Percentiles rank a stretch among this genome's conserved stretches.
phyloP scores from a whole-genome alignment of 2,329 filamentous ascomycete species.

The Fusarium ramigenum region DNA sequence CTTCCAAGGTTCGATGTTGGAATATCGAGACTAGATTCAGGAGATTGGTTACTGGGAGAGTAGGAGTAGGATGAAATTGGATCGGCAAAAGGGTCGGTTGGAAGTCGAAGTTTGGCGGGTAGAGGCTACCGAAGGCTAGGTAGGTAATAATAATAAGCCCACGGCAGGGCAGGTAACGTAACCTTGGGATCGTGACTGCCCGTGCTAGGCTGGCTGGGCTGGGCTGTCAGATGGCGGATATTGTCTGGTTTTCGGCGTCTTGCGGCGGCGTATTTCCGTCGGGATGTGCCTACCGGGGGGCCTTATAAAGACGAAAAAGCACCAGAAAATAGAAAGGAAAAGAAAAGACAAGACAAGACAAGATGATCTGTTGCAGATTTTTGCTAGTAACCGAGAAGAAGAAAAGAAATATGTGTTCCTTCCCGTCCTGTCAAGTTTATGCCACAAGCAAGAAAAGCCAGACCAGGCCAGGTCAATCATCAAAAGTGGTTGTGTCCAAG shows the following conservation, averaged over 20 bases:
- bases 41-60: not conserved
- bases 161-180: not conserved
- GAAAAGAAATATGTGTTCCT: not conserved
- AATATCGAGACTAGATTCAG: not conserved
- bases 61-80: not conserved
- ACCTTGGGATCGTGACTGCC: not conserved
- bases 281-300: not conserved
- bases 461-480: not conserved
- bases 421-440: not conserved
- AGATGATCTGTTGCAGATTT: not conserved
- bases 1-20: conserved; percentile 9
- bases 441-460: conserved; percentile 7
- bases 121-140: not conserved
- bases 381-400: conserved; percentile 3
- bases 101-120: not conserved
- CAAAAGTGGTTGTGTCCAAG: conserved; percentile 20
- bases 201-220: not conserved
- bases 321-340: not conserved
- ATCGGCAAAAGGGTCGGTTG: not conserved
- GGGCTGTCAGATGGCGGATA: conserved; percentile 7
- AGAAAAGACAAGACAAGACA: not conserved
- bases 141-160: not conserved
- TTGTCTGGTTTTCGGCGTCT: not conserved
- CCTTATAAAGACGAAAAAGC: not conserved
- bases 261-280: conserved; percentile 16